Evolutionary conservation across 176 grass and related monocot genomes (phyloP).

Genomic region (Panicum miliaceum): DNA sequence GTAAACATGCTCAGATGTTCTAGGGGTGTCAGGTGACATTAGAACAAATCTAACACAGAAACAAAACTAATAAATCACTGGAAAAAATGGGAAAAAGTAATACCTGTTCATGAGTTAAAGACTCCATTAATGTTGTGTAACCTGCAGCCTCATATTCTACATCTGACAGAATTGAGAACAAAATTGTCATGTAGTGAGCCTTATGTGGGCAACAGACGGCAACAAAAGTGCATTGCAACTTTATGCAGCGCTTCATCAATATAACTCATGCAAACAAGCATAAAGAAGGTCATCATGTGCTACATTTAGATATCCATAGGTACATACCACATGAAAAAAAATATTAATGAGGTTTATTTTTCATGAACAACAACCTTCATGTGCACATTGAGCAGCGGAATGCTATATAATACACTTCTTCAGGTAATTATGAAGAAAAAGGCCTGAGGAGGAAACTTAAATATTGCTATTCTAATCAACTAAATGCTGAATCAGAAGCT

Average conservation of each 20-base stretch:
- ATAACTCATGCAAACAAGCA: not conserved
- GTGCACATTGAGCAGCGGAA: not conserved
- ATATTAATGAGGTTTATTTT: not conserved
- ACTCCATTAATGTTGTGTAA: conserved; percentile 76
- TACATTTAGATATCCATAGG: conserved; percentile 4
- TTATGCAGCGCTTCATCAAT: not conserved
- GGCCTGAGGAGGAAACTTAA: not conserved
- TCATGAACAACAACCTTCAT: not conserved
- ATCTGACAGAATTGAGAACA: conserved; percentile 50
- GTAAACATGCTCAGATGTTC: conserved; percentile 12
- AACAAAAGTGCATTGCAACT: not conserved
- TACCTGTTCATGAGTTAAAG: conserved; percentile 68
- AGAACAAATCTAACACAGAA: not conserved
- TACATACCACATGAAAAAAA: not conserved
- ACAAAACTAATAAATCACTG: conserved; percentile 24
- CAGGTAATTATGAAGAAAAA: conserved; percentile 4
- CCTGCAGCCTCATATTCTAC: conserved; percentile 37
- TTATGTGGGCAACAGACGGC: conserved; percentile 10
- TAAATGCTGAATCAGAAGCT: conserved; percentile 2
- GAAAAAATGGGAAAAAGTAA: conserved; percentile 29
- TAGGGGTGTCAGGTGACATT: not conserved
- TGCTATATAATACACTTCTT: conserved; percentile 10
- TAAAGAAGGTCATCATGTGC: not conserved
- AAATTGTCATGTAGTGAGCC: conserved; percentile 18
- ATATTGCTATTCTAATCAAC: conserved; percentile 3